phyloP scores from a whole-genome alignment of 1,284 basidiomycete genomes.

The Heterobasidion annosum region DNA sequence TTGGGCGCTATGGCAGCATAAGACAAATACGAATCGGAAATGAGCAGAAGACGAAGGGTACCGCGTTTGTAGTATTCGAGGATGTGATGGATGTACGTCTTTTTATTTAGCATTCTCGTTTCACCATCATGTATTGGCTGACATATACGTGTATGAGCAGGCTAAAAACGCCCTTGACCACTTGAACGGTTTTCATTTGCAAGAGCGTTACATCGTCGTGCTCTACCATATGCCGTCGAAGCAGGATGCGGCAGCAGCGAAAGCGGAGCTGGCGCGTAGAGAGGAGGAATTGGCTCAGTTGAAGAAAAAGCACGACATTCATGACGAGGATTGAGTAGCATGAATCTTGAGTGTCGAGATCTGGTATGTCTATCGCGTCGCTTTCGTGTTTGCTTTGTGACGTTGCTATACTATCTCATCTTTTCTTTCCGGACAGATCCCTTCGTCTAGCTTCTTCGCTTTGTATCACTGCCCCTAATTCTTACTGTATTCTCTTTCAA shows the following conservation, averaged over 20 bases:
- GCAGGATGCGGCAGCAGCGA: conserved; percentile 86
- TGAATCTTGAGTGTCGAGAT: not conserved
- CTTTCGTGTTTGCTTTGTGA: not conserved
- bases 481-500: not conserved
- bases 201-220: conserved; percentile 97
- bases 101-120: not conserved
- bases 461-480: not conserved
- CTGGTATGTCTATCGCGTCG: not conserved
- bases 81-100: conserved; percentile 79
- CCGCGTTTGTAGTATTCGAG: conserved; percentile 91
- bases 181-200: conserved; percentile 96
- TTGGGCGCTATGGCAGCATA: conserved; percentile 95
- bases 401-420: not conserved
- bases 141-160: conserved; percentile 27
- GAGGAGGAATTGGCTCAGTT: conserved; percentile 86
- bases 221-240: conserved; percentile 97
- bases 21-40: conserved; percentile 93
- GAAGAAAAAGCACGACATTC: conserved; percentile 80
- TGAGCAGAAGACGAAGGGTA: conserved; percentile 89
- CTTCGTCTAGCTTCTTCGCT: not conserved
- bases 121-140: conserved; percentile 11
- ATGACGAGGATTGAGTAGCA: conserved; percentile 51
- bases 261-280: conserved; percentile 85
- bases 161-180: conserved; percentile 96
- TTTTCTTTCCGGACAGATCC: not conserved